Evolutionary conservation across 2,329 filamentous ascomycete species (phyloP).

Genomic region (Aquanectria penicillioides): DNA sequence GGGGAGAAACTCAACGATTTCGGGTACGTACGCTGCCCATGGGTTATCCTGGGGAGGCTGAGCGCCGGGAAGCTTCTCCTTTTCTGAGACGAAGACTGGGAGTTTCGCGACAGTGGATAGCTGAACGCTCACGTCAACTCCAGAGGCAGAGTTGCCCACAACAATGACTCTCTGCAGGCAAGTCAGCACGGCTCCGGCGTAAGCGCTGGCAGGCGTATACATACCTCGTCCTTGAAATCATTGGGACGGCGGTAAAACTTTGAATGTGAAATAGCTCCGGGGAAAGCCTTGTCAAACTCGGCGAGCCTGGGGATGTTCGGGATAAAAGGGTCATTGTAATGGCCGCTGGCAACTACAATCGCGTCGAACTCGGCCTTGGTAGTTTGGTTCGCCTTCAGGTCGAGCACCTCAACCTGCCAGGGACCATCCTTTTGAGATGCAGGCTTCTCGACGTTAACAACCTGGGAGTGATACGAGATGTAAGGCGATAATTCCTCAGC

Average conservation of each 20-base stretch:
- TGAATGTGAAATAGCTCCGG: constrained; percentile 67
- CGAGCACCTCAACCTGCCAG: constrained; percentile 57
- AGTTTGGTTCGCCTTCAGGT: constrained; percentile 40
- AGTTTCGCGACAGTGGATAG: constrained; percentile 63
- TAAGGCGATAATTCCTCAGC: constrained; percentile 66
- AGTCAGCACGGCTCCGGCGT: neutral
- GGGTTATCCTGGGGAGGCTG: constrained; percentile 38
- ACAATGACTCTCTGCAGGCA: constrained; percentile 71
- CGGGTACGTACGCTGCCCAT: constrained; percentile 49
- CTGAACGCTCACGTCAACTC: constrained; percentile 75
- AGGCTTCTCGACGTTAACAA: constrained; percentile 55
- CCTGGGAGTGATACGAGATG: constrained; percentile 71
- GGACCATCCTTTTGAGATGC: constrained; percentile 10
- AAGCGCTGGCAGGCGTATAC: neutral
- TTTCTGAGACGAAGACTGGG: constrained; percentile 67
- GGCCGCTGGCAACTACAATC: constrained; percentile 69
- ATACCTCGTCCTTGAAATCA: constrained; percentile 46
- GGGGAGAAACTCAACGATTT: constrained; percentile 58
- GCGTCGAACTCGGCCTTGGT: constrained; percentile 63
- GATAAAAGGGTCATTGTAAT: constrained; percentile 69
- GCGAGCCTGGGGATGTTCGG: constrained; percentile 66
- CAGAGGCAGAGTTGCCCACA: constrained; percentile 77
- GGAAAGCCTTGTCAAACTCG: constrained; percentile 60
- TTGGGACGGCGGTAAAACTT: constrained; percentile 70
- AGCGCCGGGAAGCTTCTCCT: constrained; percentile 42